Evolutionary conservation across 371 early-diverging fungal genomes (phyloP).

Genomic region (Mortierella sp.): DNA sequence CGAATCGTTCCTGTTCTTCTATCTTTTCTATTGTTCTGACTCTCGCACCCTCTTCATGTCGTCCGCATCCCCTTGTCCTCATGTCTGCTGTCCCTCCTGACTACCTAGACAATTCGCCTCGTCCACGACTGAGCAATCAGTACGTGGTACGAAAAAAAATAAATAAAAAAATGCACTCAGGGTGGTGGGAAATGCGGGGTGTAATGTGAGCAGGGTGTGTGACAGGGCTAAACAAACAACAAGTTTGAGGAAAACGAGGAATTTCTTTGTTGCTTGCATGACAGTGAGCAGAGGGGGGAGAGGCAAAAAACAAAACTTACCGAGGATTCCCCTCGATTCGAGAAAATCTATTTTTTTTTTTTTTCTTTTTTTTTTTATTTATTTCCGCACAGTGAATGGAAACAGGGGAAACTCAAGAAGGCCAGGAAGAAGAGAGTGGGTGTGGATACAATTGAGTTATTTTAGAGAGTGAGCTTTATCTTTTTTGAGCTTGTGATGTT

Average conservation of each 20-base stretch:
- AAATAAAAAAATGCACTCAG: neutral
- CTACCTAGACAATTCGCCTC: neutral
- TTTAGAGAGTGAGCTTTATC: neutral
- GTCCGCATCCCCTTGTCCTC: neutral
- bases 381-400: slow-evolving; percentile 6
- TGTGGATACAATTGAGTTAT: neutral
- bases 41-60: too few relatives aligned
- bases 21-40: neutral
- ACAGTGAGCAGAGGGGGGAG: neutral
- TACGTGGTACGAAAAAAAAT: too few relatives aligned
- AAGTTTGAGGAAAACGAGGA: neutral
- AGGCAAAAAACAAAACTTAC: neutral
- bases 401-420: slow-evolving; percentile 3
- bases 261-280: slow-evolving; percentile 16
- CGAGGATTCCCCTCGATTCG: slow-evolving; percentile 1
- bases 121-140: too few relatives aligned
- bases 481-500: neutral
- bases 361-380: slow-evolving; percentile 7
- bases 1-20: neutral
- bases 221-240: neutral
- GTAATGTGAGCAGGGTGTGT: neutral
- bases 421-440: neutral
- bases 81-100: neutral
- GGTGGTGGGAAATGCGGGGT: neutral
- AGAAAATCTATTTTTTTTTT: slow-evolving; percentile 9